These are phyloP conservation scores for Astrephomene gubernaculifera DNA, from an alignment of 139 green algal species.

Conservation along the genomic window DNA sequence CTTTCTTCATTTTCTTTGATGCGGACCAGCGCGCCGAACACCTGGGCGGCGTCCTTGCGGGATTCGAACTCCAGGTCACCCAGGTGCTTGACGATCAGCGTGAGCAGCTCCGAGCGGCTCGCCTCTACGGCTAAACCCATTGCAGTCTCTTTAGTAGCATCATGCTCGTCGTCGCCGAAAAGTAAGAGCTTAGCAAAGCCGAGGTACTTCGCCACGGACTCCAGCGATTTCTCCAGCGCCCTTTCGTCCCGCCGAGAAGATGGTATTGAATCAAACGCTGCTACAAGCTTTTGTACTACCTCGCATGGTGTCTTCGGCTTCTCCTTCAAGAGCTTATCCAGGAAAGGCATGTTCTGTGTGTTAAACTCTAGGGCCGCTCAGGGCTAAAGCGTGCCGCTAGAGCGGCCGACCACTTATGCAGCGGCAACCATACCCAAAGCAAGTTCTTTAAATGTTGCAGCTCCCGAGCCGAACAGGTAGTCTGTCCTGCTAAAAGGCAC, in stretches of 20 bases:
- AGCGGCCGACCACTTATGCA: not conserved
- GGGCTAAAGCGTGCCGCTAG: not conserved
- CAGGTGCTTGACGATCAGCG: conserved; percentile 75
- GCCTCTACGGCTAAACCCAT: conserved; percentile 70
- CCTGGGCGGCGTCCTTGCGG: conserved; percentile 84
- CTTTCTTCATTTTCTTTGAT: conserved; percentile 64
- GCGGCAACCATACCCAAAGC: too few species aligned
- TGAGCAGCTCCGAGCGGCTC: conserved; percentile 66
- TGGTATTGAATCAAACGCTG: conserved; percentile 33
- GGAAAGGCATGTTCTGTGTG: conserved; percentile 19
- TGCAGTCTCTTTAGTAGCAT: conserved; percentile 74
- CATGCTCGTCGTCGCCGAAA: conserved; percentile 79
- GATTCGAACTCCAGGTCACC: conserved; percentile 87
- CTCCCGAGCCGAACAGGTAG: too few species aligned
- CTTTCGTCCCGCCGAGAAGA: not conserved
- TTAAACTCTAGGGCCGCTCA: not conserved
- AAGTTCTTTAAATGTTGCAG: too few species aligned
- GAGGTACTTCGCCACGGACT: conserved; percentile 62
- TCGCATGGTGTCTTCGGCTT: conserved; percentile 31
- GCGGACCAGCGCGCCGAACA: conserved; percentile 82
- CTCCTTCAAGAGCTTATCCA: conserved; percentile 32
- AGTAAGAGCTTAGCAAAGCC: conserved; percentile 72
- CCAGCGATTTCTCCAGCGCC: conserved; percentile 37
- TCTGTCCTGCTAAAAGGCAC: too few species aligned
- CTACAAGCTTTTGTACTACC: conserved; percentile 39